Evolutionary conservation across 345 rosid genomes (phyloP), one percentile per base, ranked within the genome.

Genomic region (Dipteronia dyeriana): DNA sequence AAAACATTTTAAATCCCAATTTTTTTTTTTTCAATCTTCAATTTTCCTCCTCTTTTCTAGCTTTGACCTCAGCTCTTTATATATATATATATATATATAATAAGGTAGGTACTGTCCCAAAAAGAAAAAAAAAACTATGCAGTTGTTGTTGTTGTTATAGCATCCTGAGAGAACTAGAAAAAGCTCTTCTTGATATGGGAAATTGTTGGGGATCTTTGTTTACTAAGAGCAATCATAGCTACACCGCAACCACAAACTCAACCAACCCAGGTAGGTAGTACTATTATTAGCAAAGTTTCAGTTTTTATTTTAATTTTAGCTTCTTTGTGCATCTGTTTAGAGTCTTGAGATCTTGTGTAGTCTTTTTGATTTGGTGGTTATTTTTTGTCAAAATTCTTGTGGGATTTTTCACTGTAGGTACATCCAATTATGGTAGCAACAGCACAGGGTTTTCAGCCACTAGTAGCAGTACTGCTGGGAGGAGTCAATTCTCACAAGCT

Each of bases 401-500:
- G 49, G 49, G 13, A 11, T 9, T 45, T 45, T 45, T 45, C 49
- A 59, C 63, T 19, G 2, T 39, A 75, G 84, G 78, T 29, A 75
- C 83, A 41, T 79, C 87, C 16, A 79, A 77, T 29, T 75, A 22
- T 59, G 77, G 59, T 70, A 85, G 79, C 68, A 86, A 76, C 68
- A 82, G 66, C 78, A 82, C 57, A 63, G 85, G 66, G 1, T 77
- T 63, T 73, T 85, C 87, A 19, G 84, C 76, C 2, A 84, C 86
- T 11, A 81, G 38, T 74, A 77, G 80, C 64, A 86, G 90, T 64
- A 64, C 41, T 41, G 73, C 70, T 9, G 84, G 76, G 53, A 83
- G 72, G 78, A 87, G 90, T 67, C 90, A 87, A 57, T 77, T 82
- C 62, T 91, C 91, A 0, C 85, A 75, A 69, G 80, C 77, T 3